Base-by-base conservation (phyloP, 2,329 filamentous ascomycete species). In the Colletotrichum sp. region DNA sequence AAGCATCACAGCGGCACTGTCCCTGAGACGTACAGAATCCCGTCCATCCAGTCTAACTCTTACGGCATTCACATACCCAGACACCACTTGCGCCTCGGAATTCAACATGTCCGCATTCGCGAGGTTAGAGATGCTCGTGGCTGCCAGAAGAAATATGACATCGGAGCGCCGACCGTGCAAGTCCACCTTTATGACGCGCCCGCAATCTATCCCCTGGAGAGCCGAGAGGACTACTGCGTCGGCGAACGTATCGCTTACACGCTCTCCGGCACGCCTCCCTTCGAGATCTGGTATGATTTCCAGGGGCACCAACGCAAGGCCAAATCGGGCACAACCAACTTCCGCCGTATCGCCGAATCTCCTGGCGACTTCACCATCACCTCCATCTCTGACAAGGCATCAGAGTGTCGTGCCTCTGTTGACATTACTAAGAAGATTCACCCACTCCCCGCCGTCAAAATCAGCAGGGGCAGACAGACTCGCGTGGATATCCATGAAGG, bases 401-500 rank as follows among this genome's bases (percentile, higher is more conserved):
- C 94, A 78, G 94, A 96, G 80, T 99, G 98, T 83, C 94, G 94
- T 72, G 95, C 96, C 1, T 90, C 92, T 9, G 94, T 96, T 72
- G 90, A 95, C 77, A 91, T 98, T 66, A 91, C 90, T 68, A 98
- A 98, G 85, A 90, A 90, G 8, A 98, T 99, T 80, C 97, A 99
- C 83, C 94, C 95, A 68, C 94, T 99, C 87, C 97, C 97, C 5
- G 96, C 94, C 75, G 98, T 98, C 63, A 93, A 93, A 79, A 95
- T 99, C 79, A 96, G 94, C 81, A 95, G 95, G 81, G 98, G 98
- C 34, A 91, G 91, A 77, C 93, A 95, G 75, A 92, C 93, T 8
- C 92, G 94, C 79, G 93, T 98, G 44, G 97, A 99, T 82, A 99
- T 99, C 78, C 98, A 99, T 84, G 96, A 99, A 87, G 97, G 97